Evolutionary conservation across 257 asterid species (phyloP), one percentile per base, ranked within the genome.

Genomic region (Lavandula angustifolia): DNA sequence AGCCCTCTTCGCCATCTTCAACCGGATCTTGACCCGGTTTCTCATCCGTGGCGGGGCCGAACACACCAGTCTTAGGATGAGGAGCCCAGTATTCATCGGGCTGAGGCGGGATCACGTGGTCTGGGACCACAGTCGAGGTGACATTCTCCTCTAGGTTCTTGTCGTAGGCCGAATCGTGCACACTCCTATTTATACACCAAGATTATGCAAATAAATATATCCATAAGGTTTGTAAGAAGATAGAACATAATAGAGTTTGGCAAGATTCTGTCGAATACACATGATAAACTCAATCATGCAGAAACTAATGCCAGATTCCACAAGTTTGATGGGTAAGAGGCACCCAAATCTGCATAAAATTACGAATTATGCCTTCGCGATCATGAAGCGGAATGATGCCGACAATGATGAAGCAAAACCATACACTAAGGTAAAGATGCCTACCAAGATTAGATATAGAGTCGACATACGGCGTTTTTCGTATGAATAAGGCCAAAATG

Each of bases 41-140:
- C 22, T 75, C 72, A 18, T 84, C 85, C 0, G 74, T 49, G 44
- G 84, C 68, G 2, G 96, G 98, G 55, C 92, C 94, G 41, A 91
- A 91, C 60, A 91, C 94, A 68, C 98, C 98, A 0, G 96, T 88
- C 57, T 79, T 46, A 16, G 96, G 96, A 78, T 91, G 88, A 4
- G 98, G 98, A 61, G 75, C 75, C 98, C 96, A 91, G 75, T 85
- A 88, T 17, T 78, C 68, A 3, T 77, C 87, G 0, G 85, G 60
- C 11, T 73, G 77, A 14, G 79, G 47, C 9, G 82, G 69, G 41
- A 84, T 84, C 55, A 80, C 76, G 54, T 86, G 70, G 53, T 91
- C 95, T 1, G 98, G 95, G 46, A 91, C 88, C 63, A 78, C 67
- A 0, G 80, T 61, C 49, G 84, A 59, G 18, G 54, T 72, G 58